Evolutionary conservation across 768 basidiomycete species (phyloP), one percentile per base, ranked within the genome.

Genomic region (Suillus weaverae): DNA sequence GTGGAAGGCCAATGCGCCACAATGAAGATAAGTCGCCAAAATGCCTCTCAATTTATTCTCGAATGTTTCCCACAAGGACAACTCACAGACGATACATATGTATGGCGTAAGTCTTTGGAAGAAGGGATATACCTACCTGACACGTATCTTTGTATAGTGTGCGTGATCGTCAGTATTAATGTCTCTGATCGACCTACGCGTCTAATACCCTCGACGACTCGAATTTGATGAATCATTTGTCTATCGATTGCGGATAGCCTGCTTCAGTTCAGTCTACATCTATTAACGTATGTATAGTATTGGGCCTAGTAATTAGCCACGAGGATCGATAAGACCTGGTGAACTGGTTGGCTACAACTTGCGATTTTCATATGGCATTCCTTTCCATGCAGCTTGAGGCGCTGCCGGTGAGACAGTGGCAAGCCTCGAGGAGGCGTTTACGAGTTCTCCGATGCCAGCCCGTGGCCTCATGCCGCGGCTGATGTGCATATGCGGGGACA

Each of bases 301-400:
- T 6, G n/a, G 11, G n/a, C 10, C 43, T 20, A 10, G 9, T 3
- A 41, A n/a, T 44, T 20, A 13, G n/a, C n/a, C 22, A 22, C 46
- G 11, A 50, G 48, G 6, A 3, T 48, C 13, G 14, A 50, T 13
- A 48, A 48, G 48, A 50, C 14, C 26, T 50, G 26, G 14, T 26
- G 2, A 26, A 50, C 26, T 30, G 48, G 26, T 30, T 30, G 16
- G 95, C 97, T 46, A 96, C 99, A 74, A 92, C 94, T 35, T 99
- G 99, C 75, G 96, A 99, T 98, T 99, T 78, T 79, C 98, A 41
- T 99, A 95, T 68, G 96, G 97, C 4, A 86, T 95, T 41, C 97
- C 97, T 33, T 99, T 99, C 84, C 95, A 99, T 72, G 96, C 94
- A 55, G 26, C 26, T 26, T 16, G 95, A 97, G 65, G 92, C 92